Percentiles rank a stretch among this genome's conserved stretches.
Evolutionary conservation across 2,329 filamentous ascomycete species (phyloP).

Genomic region (Fusarium drepaniforme): DNA sequence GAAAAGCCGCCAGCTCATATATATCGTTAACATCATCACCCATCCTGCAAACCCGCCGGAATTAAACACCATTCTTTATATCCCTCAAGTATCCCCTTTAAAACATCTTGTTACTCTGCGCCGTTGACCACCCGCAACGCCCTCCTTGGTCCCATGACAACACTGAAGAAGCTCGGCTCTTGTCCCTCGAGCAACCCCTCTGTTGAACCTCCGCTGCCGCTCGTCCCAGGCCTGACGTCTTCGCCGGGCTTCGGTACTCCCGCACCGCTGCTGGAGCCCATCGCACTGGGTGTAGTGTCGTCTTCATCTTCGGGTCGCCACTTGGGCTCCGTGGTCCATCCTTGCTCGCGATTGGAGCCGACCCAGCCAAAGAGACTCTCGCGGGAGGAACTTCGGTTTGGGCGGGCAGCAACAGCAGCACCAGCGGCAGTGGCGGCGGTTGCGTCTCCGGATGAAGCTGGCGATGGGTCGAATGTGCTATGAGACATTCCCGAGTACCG

Average conservation of each 20-base stretch:
- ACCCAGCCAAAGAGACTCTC: conserved; percentile 50
- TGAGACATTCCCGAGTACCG: conserved; percentile 62
- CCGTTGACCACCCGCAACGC: conserved; percentile 77
- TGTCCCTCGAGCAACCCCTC: conserved; percentile 65
- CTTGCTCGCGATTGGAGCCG: conserved; percentile 41
- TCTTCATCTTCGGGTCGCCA: conserved; percentile 43
- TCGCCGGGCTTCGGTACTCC: conserved; percentile 40
- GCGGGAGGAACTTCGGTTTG: conserved; percentile 30
- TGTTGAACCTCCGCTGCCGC: conserved; percentile 59
- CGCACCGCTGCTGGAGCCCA: conserved; percentile 40
- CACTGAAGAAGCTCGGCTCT: conserved; percentile 79
- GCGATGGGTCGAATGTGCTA: conserved; percentile 49
- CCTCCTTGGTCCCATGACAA: conserved; percentile 75
- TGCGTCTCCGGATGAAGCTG: conserved; percentile 40
- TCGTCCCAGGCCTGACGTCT: conserved; percentile 43
- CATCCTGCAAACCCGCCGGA: background rate
- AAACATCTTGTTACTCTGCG: conserved; percentile 43
- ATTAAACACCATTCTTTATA: conserved; percentile 6
- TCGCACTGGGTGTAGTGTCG: conserved; percentile 35
- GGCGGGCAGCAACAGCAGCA: conserved; percentile 7
- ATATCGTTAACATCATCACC: conserved; percentile 32
- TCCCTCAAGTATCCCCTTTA: background rate
- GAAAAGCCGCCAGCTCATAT: conserved; percentile 12
- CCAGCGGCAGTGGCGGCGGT: conserved; percentile 18
- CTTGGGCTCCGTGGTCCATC: conserved; percentile 47